phyloP scores from a whole-genome alignment of 1,284 basidiomycete species.

The Hymenochaete sp. region DNA sequence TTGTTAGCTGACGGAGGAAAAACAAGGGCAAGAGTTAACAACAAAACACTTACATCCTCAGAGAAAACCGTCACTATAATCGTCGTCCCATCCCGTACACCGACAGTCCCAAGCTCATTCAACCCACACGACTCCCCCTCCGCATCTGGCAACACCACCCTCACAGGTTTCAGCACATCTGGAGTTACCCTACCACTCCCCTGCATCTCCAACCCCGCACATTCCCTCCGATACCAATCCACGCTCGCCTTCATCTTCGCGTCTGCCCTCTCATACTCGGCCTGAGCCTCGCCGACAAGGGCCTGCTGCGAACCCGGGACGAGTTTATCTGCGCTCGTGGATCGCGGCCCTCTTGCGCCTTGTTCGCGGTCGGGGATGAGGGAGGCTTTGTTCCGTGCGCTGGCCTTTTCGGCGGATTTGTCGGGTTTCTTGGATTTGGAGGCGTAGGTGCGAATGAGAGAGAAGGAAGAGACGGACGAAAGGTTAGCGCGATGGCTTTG shows the following conservation, averaged over 20 bases:
- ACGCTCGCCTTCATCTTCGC: constrained; percentile 53
- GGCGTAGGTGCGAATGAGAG: too few species aligned
- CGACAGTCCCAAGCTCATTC: constrained; percentile 68
- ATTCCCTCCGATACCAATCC: constrained; percentile 66
- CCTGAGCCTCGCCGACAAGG: constrained; percentile 24
- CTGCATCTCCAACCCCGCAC: constrained; percentile 56
- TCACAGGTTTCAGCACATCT: constrained; percentile 57
- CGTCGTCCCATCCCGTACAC: constrained; percentile 64
- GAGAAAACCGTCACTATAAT: constrained; percentile 68
- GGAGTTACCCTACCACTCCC: constrained; percentile 69
- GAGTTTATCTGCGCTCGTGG: too few species aligned
- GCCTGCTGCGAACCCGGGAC: constrained; percentile 30
- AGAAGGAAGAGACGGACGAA: too few species aligned
- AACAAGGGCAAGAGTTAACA: constrained; percentile 6
- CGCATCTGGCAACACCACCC: constrained; percentile 41
- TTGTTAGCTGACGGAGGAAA: constrained; percentile 14
- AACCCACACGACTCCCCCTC: constrained; percentile 34
- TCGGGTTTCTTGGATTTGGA: too few species aligned
- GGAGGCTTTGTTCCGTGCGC: too few species aligned
- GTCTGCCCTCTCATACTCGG: constrained; percentile 50
- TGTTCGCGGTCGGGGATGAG: too few species aligned
- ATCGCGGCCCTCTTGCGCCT: too few species aligned
- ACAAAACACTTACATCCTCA: constrained; percentile 30
- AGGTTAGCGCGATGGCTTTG: too few species aligned
- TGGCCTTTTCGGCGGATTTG: too few species aligned